These are phyloP conservation scores for Russula dissimulans DNA, from an alignment of 768 basidiomycete genomes.

Conservation along the genomic window DNA sequence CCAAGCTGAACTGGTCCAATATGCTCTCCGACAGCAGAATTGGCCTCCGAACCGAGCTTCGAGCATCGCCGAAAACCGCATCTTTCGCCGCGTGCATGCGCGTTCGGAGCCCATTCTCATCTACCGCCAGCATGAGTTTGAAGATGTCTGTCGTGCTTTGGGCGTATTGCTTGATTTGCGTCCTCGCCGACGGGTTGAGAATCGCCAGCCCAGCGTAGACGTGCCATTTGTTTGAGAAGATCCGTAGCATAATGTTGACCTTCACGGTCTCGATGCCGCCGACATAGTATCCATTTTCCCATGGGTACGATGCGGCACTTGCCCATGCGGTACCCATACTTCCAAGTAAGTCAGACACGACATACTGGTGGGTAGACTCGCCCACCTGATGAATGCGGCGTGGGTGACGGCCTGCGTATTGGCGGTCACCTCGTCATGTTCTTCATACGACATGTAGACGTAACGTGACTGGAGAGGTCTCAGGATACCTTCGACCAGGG, in stretches of 20 bases:
- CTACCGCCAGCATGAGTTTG: constrained; percentile 81
- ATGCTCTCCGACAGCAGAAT: constrained; percentile 80
- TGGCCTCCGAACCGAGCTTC: constrained; percentile 35
- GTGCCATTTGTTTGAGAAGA: constrained; percentile 97
- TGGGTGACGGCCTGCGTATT: constrained; percentile 99
- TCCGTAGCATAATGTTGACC: constrained; percentile 92
- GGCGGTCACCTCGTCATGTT: constrained; percentile 93
- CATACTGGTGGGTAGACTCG: neutral
- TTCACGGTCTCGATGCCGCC: constrained; percentile 98
- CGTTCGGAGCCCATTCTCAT: constrained; percentile 46
- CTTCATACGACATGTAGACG: constrained; percentile 91
- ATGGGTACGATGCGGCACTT: constrained; percentile 68
- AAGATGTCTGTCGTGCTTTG: constrained; percentile 80
- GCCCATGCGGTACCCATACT: constrained; percentile 99
- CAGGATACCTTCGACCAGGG: constrained; percentile 75
- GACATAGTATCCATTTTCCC: constrained; percentile 93
- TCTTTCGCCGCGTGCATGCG: constrained; percentile 69
- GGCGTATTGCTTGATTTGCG: constrained; percentile 89
- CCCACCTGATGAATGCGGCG: constrained; percentile 88
- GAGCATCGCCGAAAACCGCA: constrained; percentile 57
- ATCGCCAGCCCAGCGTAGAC: constrained; percentile 99
- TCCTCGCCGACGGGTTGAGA: constrained; percentile 81
- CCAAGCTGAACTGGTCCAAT: constrained; percentile 84
- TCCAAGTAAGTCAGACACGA: neutral
- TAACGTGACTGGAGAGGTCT: constrained; percentile 72